Evolutionary conservation across 2,329 filamentous ascomycete species (phyloP).

Genomic region (Nothophaeocryptopus gaeumannii): DNA sequence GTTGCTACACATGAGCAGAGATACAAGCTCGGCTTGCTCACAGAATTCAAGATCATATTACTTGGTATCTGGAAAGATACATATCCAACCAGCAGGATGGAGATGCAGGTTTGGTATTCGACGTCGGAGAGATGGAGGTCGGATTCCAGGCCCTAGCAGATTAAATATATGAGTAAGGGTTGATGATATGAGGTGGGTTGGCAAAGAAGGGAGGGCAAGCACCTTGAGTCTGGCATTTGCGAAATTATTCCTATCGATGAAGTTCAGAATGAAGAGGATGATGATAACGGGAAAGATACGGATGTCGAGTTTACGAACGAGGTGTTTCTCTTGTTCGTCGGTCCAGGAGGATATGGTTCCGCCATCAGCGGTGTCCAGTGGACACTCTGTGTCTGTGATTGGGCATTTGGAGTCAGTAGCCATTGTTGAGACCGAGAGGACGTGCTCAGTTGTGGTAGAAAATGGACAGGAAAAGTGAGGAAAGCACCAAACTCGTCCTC

Average conservation of each 20-base stretch:
- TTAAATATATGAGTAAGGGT: no score
- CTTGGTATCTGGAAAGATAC: constrained; percentile 34
- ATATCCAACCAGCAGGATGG: constrained; percentile 32
- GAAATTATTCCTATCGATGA: constrained; percentile 20
- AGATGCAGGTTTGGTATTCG: constrained; percentile 25
- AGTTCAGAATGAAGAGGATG: constrained; percentile 7
- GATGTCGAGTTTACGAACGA: constrained; percentile 17
- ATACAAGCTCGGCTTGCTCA: constrained; percentile 1
- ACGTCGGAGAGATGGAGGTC: constrained; percentile 14
- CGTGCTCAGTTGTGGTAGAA: no score
- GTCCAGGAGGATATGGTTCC: background rate
- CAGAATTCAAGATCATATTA: constrained; percentile 37
- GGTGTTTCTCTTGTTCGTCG: constrained; percentile 5
- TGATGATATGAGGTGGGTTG: no score
- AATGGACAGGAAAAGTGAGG: no score
- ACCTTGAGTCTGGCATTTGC: constrained; percentile 19
- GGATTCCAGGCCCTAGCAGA: constrained; percentile 7
- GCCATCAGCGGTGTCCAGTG: no score
- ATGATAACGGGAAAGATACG: constrained; percentile 8
- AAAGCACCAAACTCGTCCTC: no score
- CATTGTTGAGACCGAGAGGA: no score
- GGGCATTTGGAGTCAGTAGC: no score
- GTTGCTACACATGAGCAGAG: constrained; percentile 29
- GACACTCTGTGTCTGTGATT: no score
- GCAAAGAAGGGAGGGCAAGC: no score